Base-by-base conservation (phyloP, 2,329 filamentous ascomycete species). In the Neofusicoccum laricinum region DNA sequence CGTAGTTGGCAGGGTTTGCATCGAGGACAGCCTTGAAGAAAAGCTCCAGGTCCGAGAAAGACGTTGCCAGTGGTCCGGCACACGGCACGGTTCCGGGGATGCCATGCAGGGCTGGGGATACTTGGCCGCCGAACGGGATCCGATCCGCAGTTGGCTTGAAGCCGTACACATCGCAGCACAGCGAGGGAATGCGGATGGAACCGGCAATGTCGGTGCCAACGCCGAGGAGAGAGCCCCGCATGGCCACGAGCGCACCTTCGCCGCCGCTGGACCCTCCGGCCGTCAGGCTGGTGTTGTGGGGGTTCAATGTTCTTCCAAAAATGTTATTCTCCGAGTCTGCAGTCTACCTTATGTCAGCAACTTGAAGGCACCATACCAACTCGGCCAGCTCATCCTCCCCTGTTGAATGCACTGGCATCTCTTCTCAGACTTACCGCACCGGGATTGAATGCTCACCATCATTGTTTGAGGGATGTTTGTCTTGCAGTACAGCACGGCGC, bases 261-360 rank as follows among this genome's bases (percentile, higher is more conserved):
- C 85, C 85, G 38, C 85, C 85, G 4, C 81, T 83, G 2, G 79
- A 82, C 1, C 84, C 85, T 4, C 85, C 85, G 14, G 76, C 68
- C 0, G 82, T 83, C 21, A 86, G 71, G 1, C 73, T 78, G 1
- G 77, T 77, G 69, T 86, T 86, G 70, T 78, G 79, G 0, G 84
- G 84, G 68, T 86, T 86, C 7, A 82, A 75, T 0, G 85, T 87
- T 0, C 75, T 73, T 1, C 83, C 83, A 66, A 81, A 83, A 45
- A 85, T 66, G 68, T 84, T 84, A 64, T 69, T 81, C 53, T 71
- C 76, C 0, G 81, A 84, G 67, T 85, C 83, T 10, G 84, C 70
- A 63, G 82, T 63, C 61, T 63, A 21, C 15, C 15, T 32, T 3
- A 8, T 7, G 36, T 62, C 21, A 63, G 49, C 15, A 40, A 40